Conservation (phyloP, 345 rosid genomes). For the Microcos paniculata region DNA sequence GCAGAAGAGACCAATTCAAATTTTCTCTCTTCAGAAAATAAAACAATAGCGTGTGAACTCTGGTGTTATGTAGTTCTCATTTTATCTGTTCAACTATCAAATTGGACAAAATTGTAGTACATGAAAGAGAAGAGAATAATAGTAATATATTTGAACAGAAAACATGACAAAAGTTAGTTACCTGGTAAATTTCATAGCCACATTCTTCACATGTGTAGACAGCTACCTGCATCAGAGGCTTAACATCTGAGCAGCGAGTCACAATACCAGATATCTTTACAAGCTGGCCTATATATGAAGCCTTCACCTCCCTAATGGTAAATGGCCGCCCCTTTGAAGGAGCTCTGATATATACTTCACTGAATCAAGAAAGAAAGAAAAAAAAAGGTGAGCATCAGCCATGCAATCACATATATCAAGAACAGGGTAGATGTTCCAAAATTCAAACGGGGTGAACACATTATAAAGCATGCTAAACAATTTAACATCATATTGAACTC, state of each 20-base stretch:
- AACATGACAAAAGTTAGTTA: slow-evolving; percentile 21
- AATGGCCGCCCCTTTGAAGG: slow-evolving; percentile 74
- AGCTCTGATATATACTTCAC: slow-evolving; percentile 88
- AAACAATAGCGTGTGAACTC: background rate
- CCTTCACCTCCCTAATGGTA: slow-evolving; percentile 92
- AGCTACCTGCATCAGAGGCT: slow-evolving; percentile 97
- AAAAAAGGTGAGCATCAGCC: slow-evolving; percentile 21
- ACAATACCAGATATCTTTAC: slow-evolving; percentile 90
- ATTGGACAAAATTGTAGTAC: background rate
- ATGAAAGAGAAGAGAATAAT: background rate
- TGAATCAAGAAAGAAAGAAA: slow-evolving; percentile 37
- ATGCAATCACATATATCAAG: background rate
- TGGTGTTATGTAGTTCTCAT: background rate
- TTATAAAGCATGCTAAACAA: background rate
- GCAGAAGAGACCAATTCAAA: background rate
- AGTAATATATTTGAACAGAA: background rate
- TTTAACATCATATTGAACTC: background rate
- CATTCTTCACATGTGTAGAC: slow-evolving; percentile 98
- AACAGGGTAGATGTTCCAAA: background rate
- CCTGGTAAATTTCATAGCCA: slow-evolving; percentile 97
- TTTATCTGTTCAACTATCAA: background rate
- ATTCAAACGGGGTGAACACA: background rate
- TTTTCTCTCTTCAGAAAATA: background rate
- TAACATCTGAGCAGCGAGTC: slow-evolving; percentile 97
- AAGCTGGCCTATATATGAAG: slow-evolving; percentile 91